A percentile compares a stretch with the other conserved stretches of the same genome.
Conservation (phyloP, 257 asterid species). For the Galeopsis tetrahit region DNA sequence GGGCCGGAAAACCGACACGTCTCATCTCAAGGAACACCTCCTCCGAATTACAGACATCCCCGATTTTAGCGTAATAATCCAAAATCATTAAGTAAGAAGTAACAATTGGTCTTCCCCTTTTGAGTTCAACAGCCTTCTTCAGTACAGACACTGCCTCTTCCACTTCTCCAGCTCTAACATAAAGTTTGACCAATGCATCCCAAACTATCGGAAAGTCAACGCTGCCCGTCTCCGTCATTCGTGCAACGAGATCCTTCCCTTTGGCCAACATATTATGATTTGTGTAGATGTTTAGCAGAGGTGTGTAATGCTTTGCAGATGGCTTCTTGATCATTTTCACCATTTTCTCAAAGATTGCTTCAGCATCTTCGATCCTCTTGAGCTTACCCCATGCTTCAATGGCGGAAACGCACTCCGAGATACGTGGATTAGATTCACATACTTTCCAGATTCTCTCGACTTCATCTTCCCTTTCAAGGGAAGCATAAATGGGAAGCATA, state of each 20-base stretch:
- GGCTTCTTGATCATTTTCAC: constrained; percentile 40
- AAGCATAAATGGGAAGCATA: constrained; percentile 70
- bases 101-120: constrained; percentile 46
- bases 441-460: constrained; percentile 67
- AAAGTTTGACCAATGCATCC: constrained; percentile 78
- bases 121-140: constrained; percentile 48
- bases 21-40: constrained; percentile 62
- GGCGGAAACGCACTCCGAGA: constrained; percentile 60
- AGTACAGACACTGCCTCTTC: constrained; percentile 69
- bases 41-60: constrained; percentile 78
- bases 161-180: constrained; percentile 70
- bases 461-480: constrained; percentile 60
- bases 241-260: constrained; percentile 71
- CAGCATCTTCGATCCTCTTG: constrained; percentile 68
- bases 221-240: constrained; percentile 56
- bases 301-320: constrained; percentile 44
- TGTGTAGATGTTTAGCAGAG: constrained; percentile 58
- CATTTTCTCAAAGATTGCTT: constrained; percentile 56
- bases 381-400: constrained; percentile 76
- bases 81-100: constrained; percentile 52
- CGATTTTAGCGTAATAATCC: constrained; percentile 66
- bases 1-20: constrained; percentile 50
- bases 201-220: constrained; percentile 43
- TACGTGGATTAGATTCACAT: constrained; percentile 53
- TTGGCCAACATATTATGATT: constrained; percentile 62